Base-by-base conservation (phyloP, 2,329 filamentous ascomycete genomes). In the Colletotrichum theobromicola region DNA sequence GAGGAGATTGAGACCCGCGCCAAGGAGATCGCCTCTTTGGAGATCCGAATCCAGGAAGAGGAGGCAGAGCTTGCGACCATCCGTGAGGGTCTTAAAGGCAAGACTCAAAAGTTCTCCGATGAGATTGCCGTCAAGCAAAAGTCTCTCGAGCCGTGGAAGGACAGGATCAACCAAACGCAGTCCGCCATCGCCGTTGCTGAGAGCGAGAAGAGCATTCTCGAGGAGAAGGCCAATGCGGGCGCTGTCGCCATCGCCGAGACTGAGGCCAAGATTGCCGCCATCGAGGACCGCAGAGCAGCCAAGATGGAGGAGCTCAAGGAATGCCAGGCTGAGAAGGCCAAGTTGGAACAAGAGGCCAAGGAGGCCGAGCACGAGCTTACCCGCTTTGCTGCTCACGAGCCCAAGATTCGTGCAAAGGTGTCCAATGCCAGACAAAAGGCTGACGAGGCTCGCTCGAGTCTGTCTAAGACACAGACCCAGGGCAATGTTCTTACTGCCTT, bases 131-230 rank as follows among this genome's bases (percentile, higher is more conserved):
- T 89, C 6, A 98, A 98, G 85, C 97, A 99, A 81, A 98, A 97
- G 84, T 93, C 95, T 1, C 88, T 99, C 13, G 96, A 98, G 84
- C 97, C 97, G 0, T 99, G 97, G 97, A 96, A 94, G 78, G 95
- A 95, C 77, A 98, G 97, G 85, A 96, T 99, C 86, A 98, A 97
- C 83, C 94, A 98, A 81, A 98, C 98, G 83, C 94, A 97, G 81
- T 98, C 96, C 0, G 92, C 94, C 5, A 97, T 98, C 78, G 96
- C 96, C 5, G 96, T 99, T 13, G 95, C 97, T 2, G 94, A 98
- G 82, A 98, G 95, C 83, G 96, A 99, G 83, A 91, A 98, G 78
- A 93, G 95, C 74, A 98, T 99, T 72, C 89, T 99, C 9, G 91
- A 92, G 53, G 97, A 99, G 82, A 95, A 95, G 81, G 94, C 95